phyloP scores from a whole-genome alignment of 2,329 filamentous ascomycete genomes.

The Colletotrichum shisoi region DNA sequence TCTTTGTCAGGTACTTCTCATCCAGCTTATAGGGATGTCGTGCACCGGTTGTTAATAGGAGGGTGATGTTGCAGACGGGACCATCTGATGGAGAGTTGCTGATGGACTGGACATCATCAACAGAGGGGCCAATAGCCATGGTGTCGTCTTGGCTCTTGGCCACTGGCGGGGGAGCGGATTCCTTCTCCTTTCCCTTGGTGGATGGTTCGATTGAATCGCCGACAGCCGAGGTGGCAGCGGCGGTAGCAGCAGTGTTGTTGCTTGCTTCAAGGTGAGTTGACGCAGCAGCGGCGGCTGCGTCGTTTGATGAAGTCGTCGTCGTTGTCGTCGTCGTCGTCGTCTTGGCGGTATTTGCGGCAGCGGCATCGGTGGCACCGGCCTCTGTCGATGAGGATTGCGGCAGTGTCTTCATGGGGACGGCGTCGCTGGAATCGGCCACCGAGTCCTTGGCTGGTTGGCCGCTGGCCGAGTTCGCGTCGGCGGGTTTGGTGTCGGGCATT shows the following conservation, averaged over 20 bases:
- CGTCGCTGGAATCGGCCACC: slow-evolving; percentile 49
- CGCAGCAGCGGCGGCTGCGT: slow-evolving; percentile 20
- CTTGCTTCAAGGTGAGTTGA: slow-evolving; percentile 9
- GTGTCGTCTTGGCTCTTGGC: slow-evolving; percentile 48
- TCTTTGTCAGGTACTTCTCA: slow-evolving; percentile 81
- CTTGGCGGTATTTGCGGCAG: slow-evolving; percentile 26
- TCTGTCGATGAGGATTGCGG: slow-evolving; percentile 41
- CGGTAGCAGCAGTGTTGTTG: background rate
- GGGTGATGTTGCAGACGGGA: slow-evolving; percentile 74
- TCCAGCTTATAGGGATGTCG: slow-evolving; percentile 91
- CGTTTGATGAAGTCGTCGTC: slow-evolving; percentile 18
- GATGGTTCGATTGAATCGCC: slow-evolving; percentile 32
- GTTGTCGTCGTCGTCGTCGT: slow-evolving; percentile 17
- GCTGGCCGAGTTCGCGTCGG: slow-evolving; percentile 48
- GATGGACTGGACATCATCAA: slow-evolving; percentile 53
- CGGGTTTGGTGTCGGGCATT: slow-evolving; percentile 40
- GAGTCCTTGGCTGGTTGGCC: slow-evolving; percentile 43
- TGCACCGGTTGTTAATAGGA: slow-evolving; percentile 81
- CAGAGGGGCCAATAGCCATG: slow-evolving; percentile 55
- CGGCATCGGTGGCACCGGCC: slow-evolving; percentile 10
- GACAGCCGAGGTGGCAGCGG: slow-evolving; percentile 17
- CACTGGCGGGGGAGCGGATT: slow-evolving; percentile 43
- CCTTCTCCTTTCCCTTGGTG: slow-evolving; percentile 50
- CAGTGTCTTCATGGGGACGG: slow-evolving; percentile 51
- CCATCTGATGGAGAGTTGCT: slow-evolving; percentile 47